Evolutionary conservation across 805 yeast genomes (phyloP).

Genomic region (Saccharomyces kudriavzevii): DNA sequence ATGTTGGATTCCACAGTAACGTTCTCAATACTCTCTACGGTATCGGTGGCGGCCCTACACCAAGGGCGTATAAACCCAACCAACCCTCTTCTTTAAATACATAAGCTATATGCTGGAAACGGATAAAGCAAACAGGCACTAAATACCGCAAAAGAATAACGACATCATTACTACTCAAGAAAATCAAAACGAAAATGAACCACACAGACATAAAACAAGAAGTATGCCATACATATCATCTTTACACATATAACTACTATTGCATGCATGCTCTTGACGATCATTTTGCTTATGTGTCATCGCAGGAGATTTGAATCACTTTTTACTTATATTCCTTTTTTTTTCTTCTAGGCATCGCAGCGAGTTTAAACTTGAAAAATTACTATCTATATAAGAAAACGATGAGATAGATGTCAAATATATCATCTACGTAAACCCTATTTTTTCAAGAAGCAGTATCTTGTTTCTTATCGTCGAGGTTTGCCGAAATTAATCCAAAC

Average conservation of each 20-base stretch:
- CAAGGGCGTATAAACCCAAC: background rate
- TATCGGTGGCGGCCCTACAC: background rate
- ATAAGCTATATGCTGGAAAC: background rate
- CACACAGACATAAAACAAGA: background rate
- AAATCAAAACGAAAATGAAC: background rate
- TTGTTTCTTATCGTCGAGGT: background rate
- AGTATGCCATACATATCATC: background rate
- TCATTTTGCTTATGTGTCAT: background rate
- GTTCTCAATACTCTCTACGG: constrained; percentile 9
- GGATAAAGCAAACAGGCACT: background rate
- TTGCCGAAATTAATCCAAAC: background rate
- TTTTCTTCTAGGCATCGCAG: background rate
- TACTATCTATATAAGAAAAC: background rate
- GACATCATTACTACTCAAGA: background rate
- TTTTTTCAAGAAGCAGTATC: background rate
- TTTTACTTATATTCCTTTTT: background rate
- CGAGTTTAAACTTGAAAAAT: background rate
- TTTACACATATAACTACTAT: background rate
- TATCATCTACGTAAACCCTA: background rate
- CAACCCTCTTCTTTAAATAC: background rate
- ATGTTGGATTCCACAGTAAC: constrained; percentile 6
- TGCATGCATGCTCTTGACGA: background rate
- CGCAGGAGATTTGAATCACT: background rate
- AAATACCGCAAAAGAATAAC: background rate
- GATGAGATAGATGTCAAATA: background rate